phyloP scores from a whole-genome alignment of 2,329 filamentous ascomycete species.

The Colletotrichum orchidophilum region DNA sequence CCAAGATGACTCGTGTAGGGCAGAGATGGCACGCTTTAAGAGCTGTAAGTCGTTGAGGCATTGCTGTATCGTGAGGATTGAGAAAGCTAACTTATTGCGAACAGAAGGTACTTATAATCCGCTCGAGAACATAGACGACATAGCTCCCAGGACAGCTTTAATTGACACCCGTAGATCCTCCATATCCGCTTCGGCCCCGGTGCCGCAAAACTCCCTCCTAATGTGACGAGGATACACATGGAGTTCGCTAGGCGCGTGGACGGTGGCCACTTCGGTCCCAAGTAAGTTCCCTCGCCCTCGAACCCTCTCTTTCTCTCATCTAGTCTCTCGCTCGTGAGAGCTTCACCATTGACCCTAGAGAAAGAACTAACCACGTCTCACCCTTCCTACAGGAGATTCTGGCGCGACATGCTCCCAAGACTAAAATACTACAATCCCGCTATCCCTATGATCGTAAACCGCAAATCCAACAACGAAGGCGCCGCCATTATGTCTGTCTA shows the following conservation, averaged over 20 bases:
- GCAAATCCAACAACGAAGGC: conserved; percentile 64
- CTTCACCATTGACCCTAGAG: conserved; percentile 38
- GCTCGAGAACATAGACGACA: background rate
- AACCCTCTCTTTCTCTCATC: background rate
- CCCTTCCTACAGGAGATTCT: conserved; percentile 77
- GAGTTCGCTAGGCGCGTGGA: conserved; percentile 72
- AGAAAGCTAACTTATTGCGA: conserved; percentile 22
- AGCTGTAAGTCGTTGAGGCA: conserved; percentile 63
- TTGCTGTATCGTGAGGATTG: background rate
- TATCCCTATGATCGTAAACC: conserved; percentile 83
- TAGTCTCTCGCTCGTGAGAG: conserved; percentile 15
- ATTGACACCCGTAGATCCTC: conserved; percentile 67
- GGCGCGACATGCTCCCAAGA: conserved; percentile 81
- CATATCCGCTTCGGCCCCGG: conserved; percentile 83
- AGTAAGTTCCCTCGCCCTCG: too few relatives aligned
- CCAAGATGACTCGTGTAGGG: conserved; percentile 55
- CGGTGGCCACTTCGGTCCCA: conserved; percentile 77
- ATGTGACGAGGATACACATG: conserved; percentile 79
- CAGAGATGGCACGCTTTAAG: conserved; percentile 77
- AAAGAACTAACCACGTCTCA: conserved; percentile 39
- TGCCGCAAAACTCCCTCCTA: conserved; percentile 80
- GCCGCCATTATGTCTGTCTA: conserved; percentile 73
- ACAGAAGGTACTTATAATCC: conserved; percentile 32
- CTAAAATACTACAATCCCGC: conserved; percentile 95
- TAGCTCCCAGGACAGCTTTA: background rate